A percentile compares a stretch with the other conserved stretches of the same genome.
Conservation (phyloP, 352 stramenopile genomes). For the Phytopythium montanum region DNA sequence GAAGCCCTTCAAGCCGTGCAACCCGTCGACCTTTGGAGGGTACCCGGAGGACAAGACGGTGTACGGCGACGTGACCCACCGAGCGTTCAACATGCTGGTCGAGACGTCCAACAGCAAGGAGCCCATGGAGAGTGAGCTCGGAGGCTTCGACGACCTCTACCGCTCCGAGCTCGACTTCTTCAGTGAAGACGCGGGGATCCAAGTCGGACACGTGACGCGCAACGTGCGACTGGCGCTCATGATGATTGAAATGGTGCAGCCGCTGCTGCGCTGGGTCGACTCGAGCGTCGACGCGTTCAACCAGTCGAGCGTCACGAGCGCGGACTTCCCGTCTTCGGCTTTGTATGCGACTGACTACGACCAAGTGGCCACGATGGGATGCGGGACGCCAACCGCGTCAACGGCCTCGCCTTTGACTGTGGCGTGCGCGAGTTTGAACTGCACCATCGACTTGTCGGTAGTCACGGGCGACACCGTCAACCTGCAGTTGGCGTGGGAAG, state of each 20-base stretch:
- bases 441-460: constrained; percentile 6
- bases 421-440: constrained; percentile 34
- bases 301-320: constrained; percentile 9
- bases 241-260: constrained; percentile 94
- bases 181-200: constrained; percentile 18
- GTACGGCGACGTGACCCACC: constrained; percentile 93
- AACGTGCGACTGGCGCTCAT: constrained; percentile 95
- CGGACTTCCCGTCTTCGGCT: constrained; percentile 43
- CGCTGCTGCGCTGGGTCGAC: constrained; percentile 88
- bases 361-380: constrained; percentile 51
- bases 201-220: constrained; percentile 91
- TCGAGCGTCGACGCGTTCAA: constrained; percentile 8
- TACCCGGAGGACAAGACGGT: constrained; percentile 88
- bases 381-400: constrained; percentile 15
- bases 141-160: constrained; percentile 67
- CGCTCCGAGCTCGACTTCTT: constrained; percentile 64
- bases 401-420: constrained; percentile 13
- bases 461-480: constrained; percentile 29
- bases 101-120: constrained; percentile 94
- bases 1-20: constrained; percentile 76
- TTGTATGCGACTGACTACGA: constrained; percentile 36
- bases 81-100: constrained; percentile 96
- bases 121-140: constrained; percentile 66
- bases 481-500: constrained; percentile 72
- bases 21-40: constrained; percentile 85